A percentile compares a stretch with the other conserved stretches of the same genome.
Evolutionary conservation across 805 yeast genomes (phyloP).

Genomic region (Yueomyces sinensis): DNA sequence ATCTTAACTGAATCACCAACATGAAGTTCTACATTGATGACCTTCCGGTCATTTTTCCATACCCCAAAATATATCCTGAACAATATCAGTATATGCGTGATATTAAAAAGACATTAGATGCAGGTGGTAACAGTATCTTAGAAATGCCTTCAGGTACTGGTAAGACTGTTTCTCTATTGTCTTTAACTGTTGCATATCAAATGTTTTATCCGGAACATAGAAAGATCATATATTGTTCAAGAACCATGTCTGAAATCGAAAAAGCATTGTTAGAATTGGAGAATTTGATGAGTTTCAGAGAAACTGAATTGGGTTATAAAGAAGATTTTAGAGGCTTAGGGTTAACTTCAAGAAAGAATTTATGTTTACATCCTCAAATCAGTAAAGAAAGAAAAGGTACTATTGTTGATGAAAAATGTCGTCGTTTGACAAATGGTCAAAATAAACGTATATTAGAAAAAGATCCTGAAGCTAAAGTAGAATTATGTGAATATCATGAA

Average conservation of each 20-base stretch:
- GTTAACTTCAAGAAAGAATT: conserved; percentile 82
- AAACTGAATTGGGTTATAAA: conserved; percentile 67
- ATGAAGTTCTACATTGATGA: conserved; percentile 86
- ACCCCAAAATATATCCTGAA: conserved; percentile 94
- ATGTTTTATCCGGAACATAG: conserved; percentile 84
- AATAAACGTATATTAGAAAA: conserved; percentile 53
- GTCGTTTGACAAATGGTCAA: conserved; percentile 88
- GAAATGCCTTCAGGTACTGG: conserved; percentile 99
- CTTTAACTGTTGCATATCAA: conserved; percentile 90
- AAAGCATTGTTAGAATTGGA: conserved; percentile 89
- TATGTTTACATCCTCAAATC: conserved; percentile 82
- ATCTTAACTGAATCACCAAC: no score
- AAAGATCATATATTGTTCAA: conserved; percentile 92
- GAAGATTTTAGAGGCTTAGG: conserved; percentile 95
- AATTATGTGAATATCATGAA: conserved; percentile 82
- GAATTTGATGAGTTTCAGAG: conserved; percentile 74
- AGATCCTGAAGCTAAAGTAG: conserved; percentile 41
- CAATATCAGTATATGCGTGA: conserved; percentile 98
- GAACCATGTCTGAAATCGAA: conserved; percentile 99
- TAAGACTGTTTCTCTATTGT: conserved; percentile 82
- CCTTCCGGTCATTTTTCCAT: conserved; percentile 89
- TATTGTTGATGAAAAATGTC: conserved; percentile 90
- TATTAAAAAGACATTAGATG: conserved; percentile 84
- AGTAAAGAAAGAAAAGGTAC: conserved; percentile 81
- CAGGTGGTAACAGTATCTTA: conserved; percentile 88